phyloP scores from a whole-genome alignment of 345 rosid genomes.

The Brassica incana region DNA sequence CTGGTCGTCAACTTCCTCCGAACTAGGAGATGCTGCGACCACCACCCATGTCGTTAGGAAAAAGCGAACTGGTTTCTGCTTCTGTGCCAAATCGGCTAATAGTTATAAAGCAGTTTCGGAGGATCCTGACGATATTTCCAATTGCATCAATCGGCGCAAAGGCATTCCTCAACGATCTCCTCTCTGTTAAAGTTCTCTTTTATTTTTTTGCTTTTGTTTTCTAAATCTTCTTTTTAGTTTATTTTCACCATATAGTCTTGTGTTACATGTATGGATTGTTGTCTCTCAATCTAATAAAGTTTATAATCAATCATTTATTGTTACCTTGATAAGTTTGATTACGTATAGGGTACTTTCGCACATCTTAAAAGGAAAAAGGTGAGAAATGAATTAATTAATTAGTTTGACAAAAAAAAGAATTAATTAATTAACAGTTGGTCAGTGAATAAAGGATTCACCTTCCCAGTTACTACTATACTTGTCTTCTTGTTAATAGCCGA shows the following conservation, averaged over 20 bases:
- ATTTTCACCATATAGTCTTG: constrained; percentile 32
- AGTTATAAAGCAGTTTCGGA: constrained; percentile 51
- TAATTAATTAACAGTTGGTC: background rate
- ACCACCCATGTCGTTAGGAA: constrained; percentile 54
- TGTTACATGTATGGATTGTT: constrained; percentile 36
- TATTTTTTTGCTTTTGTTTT: background rate
- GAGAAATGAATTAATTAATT: background rate
- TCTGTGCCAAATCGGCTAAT: constrained; percentile 55
- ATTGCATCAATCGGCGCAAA: constrained; percentile 77
- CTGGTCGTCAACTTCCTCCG: constrained; percentile 73
- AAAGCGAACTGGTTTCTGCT: constrained; percentile 72
- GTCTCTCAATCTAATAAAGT: constrained; percentile 16
- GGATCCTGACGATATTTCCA: constrained; percentile 52
- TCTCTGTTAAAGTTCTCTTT: constrained; percentile 51
- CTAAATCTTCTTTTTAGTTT: constrained; percentile 11
- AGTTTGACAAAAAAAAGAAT: background rate
- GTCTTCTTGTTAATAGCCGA: no score
- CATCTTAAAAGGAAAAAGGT: background rate
- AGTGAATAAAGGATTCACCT: background rate
- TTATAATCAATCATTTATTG: constrained; percentile 4
- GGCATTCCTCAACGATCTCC: constrained; percentile 97
- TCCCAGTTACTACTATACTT: background rate
- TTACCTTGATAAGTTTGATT: background rate
- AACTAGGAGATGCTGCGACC: constrained; percentile 33
- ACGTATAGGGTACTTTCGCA: background rate